Percentiles rank a stretch among this genome's conserved stretches.
Evolutionary conservation across 1,284 basidiomycete genomes (phyloP).

Genomic region (Heterobasidion annosum): DNA sequence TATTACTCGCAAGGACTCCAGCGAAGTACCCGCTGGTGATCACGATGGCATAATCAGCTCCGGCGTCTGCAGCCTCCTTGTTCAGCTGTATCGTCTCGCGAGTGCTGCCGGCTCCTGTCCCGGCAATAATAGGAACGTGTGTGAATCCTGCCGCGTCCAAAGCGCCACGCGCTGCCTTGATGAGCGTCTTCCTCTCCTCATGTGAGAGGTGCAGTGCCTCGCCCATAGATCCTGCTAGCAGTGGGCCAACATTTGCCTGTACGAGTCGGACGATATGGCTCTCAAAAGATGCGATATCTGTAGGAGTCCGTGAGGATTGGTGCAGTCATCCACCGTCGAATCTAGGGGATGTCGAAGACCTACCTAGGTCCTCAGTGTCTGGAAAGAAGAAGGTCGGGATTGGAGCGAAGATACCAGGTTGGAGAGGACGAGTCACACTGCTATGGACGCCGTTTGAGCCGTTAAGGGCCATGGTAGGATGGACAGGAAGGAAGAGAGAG

Average conservation of each 20-base stretch:
- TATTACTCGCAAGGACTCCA: constrained; percentile 54
- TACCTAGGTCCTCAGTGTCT: constrained; percentile 75
- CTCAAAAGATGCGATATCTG: constrained; percentile 69
- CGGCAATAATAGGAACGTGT: constrained; percentile 67
- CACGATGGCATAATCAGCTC: constrained; percentile 81
- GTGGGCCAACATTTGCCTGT: constrained; percentile 63
- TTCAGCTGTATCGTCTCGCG: constrained; percentile 72
- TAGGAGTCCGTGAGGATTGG: background rate
- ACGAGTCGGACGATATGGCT: constrained; percentile 68
- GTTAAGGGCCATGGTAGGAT: constrained; percentile 29
- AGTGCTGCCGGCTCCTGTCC: constrained; percentile 77
- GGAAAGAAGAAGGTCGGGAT: constrained; percentile 80
- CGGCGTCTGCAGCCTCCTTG: constrained; percentile 67
- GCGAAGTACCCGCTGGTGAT: constrained; percentile 85
- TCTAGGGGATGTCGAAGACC: constrained; percentile 15
- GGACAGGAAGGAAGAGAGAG: background rate
- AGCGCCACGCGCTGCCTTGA: constrained; percentile 62
- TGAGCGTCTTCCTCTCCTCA: constrained; percentile 61
- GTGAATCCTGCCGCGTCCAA: constrained; percentile 59
- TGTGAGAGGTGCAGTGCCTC: constrained; percentile 77
- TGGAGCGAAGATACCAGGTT: constrained; percentile 76
- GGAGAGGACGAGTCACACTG: constrained; percentile 40
- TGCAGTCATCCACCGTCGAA: background rate
- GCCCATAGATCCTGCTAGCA: constrained; percentile 80
- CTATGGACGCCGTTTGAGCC: constrained; percentile 18